Base-by-base conservation (phyloP, 176 grass and related monocot genomes). In the Oropetium thomaeum region DNA sequence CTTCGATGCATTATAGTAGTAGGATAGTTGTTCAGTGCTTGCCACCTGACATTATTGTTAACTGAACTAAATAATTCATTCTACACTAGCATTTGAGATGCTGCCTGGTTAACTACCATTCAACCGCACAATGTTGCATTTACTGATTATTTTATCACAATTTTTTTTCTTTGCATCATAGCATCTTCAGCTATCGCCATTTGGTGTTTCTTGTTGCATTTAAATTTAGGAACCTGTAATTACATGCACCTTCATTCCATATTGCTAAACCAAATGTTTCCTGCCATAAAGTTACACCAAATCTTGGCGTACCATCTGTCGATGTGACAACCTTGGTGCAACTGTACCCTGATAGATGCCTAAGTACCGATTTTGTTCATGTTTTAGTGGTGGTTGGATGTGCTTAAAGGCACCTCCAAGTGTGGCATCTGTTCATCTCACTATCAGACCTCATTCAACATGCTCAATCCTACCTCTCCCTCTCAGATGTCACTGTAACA, bases 391-490 rank as follows among this genome's bases (percentile, higher is more conserved):
- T 54, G 26, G 63, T 80, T 86, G 83, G 44, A 75, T 15, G 23
- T 5, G 7, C 70, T 80, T 74, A 61, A 61, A 75, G 62, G 53
- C 69, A 48, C 77, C 83, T 75, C 70, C 77, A 12, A 60, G 62
- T 64, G 73, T 61, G 28, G 60, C 61, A 61, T 60, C 33, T 42
- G 65, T 76, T 63, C 65, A 63, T 62, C 41, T 80, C 77, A 20
- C 54, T 83, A 39, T 83, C 73, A 52, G 65, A 49, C 33, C 41
- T 70, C 39, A 67, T 52, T 83, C 52, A 61, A 47, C 69, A 69
- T 61, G 23, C 33, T 59, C 62, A n/a, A 61, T 39, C 20, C 41
- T 8, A 3, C 15, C 61, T 61, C 29, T 23, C 25, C 11, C 49
- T 68, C 35, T 74, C 76, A 19, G 76, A 29, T 37, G 52, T 74